A percentile compares a stretch with the other conserved stretches of the same genome.
Evolutionary conservation across 352 stramenopile genomes (phyloP).

Genomic region (Pseudoperonospora humuli): DNA sequence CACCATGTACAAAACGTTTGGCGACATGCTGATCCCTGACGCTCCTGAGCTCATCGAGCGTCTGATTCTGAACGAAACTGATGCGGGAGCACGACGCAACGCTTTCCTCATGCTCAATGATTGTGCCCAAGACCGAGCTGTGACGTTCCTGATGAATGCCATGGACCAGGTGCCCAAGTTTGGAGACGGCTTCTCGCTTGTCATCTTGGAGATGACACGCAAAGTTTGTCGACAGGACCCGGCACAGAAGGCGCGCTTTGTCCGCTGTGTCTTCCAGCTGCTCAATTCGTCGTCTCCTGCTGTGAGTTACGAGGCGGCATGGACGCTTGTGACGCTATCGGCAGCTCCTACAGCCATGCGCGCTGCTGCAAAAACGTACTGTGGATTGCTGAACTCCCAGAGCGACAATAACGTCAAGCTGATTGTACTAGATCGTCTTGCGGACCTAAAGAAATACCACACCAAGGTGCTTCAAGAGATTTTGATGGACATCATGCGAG

Average conservation of each 20-base stretch:
- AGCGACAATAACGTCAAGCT: constrained; percentile 99
- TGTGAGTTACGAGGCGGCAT: constrained; percentile 97
- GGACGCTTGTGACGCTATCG: constrained; percentile 97
- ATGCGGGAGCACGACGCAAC: constrained; percentile 92
- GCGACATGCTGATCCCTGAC: constrained; percentile 93
- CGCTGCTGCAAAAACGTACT: constrained; percentile 96
- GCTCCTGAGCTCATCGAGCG: constrained; percentile 95
- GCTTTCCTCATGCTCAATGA: constrained; percentile 99
- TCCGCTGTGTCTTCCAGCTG: constrained; percentile 97
- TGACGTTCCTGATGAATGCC: constrained; percentile 96
- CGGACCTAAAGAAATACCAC: constrained; percentile 95
- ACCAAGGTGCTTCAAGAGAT: constrained; percentile 97
- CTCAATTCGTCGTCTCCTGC: constrained; percentile 88
- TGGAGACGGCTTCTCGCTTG: constrained; percentile 97
- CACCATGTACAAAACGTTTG: constrained; percentile 96
- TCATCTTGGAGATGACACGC: constrained; percentile 98
- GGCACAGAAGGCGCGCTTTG: constrained; percentile 97
- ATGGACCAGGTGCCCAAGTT: constrained; percentile 94
- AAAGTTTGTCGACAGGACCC: constrained; percentile 97
- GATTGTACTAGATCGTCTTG: constrained; percentile 97
- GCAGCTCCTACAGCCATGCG: constrained; percentile 96
- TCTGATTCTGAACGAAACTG: constrained; percentile 93
- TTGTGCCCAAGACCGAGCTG: constrained; percentile 93
- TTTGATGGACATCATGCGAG: constrained; percentile 98
- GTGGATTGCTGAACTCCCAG: constrained; percentile 94